A percentile compares a stretch with the other conserved stretches of the same genome.
phyloP scores from a whole-genome alignment of 306 rosid genomes.

The Pyrus betulifolia region DNA sequence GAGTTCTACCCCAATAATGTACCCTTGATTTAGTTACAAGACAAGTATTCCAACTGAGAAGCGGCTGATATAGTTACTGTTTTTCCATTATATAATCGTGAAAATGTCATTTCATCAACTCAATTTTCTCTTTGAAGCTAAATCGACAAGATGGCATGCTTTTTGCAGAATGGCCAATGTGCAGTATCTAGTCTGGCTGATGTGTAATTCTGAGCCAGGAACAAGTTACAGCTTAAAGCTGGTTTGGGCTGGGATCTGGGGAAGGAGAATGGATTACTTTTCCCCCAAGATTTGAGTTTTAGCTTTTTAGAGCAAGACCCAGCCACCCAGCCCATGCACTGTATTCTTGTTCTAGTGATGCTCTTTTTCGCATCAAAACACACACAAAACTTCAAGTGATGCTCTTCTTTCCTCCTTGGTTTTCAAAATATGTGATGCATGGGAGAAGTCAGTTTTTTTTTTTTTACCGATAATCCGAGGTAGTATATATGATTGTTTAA shows the following conservation, averaged over 20 bases:
- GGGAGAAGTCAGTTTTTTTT: background rate
- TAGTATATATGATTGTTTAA: no score
- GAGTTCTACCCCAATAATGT: background rate
- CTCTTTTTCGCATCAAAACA: background rate
- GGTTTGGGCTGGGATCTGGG: background rate
- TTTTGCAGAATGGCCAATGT: background rate
- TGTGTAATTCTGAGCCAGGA: background rate
- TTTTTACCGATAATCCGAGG: no score
- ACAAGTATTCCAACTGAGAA: background rate
- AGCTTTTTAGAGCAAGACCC: background rate
- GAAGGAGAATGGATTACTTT: background rate
- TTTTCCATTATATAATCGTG: background rate
- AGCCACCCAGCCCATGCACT: background rate
- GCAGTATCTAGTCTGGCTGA: background rate
- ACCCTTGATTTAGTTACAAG: background rate
- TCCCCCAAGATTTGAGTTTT: background rate
- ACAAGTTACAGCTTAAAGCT: background rate
- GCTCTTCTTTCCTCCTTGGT: background rate
- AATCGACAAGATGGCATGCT: conserved; percentile 1
- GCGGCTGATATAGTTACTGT: background rate
- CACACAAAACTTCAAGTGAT: no score
- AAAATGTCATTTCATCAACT: background rate
- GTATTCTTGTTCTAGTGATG: background rate
- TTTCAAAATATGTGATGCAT: background rate
- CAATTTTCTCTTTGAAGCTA: background rate